phyloP scores from a whole-genome alignment of 352 stramenopile genomes.

The Phytopythium oedochilum region DNA sequence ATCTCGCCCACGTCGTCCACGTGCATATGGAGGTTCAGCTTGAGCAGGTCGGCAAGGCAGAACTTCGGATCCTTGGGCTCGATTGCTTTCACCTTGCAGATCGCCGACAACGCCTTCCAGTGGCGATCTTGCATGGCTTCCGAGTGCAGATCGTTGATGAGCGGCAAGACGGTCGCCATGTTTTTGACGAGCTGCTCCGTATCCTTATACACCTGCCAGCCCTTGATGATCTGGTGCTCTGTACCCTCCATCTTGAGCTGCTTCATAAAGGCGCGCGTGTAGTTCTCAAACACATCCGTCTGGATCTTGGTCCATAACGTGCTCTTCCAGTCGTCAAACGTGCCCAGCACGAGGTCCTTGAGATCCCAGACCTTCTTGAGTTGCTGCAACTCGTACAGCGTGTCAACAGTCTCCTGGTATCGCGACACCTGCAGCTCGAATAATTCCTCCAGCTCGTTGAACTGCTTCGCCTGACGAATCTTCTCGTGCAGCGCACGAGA shows the following conservation, averaged over 20 bases:
- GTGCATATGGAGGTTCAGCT: slow-evolving; percentile 77
- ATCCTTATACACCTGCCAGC: slow-evolving; percentile 87
- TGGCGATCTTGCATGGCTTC: slow-evolving; percentile 93
- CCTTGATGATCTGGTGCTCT: slow-evolving; percentile 83
- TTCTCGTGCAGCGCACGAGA: slow-evolving; percentile 61
- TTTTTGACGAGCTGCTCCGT: slow-evolving; percentile 86
- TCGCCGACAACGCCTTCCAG: slow-evolving; percentile 86
- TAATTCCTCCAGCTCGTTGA: slow-evolving; percentile 84
- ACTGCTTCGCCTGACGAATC: slow-evolving; percentile 77
- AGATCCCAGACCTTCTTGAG: slow-evolving; percentile 87
- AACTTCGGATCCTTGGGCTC: slow-evolving; percentile 83
- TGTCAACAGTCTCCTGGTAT: slow-evolving; percentile 88
- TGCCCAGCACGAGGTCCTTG: slow-evolving; percentile 74
- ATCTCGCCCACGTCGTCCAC: slow-evolving; percentile 86
- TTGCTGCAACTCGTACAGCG: slow-evolving; percentile 81
- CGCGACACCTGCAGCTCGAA: slow-evolving; percentile 87
- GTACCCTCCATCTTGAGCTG: slow-evolving; percentile 80
- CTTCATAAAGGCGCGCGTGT: slow-evolving; percentile 80
- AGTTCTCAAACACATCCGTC: slow-evolving; percentile 74
- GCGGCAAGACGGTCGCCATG: slow-evolving; percentile 74
- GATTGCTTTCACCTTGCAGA: slow-evolving; percentile 87
- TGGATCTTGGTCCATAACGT: slow-evolving; percentile 81
- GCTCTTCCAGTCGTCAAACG: slow-evolving; percentile 85
- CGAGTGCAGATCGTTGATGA: slow-evolving; percentile 95
- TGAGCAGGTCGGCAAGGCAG: slow-evolving; percentile 76